Base-by-base conservation (phyloP, 106 monocot genomes). In the Ottelia alismoides region DNA sequence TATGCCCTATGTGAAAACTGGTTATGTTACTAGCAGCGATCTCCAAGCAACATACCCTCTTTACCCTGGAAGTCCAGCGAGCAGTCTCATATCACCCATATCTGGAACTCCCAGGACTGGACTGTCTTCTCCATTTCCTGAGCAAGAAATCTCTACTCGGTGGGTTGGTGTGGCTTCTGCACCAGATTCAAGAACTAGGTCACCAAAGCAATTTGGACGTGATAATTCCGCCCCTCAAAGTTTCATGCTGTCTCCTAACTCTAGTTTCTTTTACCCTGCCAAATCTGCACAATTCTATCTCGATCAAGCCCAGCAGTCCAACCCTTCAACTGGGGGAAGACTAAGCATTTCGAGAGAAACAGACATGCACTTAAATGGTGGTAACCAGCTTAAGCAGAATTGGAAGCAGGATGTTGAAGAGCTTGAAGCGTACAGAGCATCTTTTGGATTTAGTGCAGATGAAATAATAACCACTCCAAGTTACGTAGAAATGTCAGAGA, bases 401-500 rank as follows among this genome's bases (percentile, higher is more conserved):
- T 72, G 70, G 53, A 93, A 78, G 32, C 92, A 83, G 58, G 92
- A 93, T 31, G 67, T 60, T 17, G 93, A 93, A 56, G 92, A 93
- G 57, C 67, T 80, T 58, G 92, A 93, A 77, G 92, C 92, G 31
- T 93, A 93, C 62, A 83, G 92, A 73, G 92, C 92, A 30, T 93
- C 92, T 31, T 93, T 93, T 70, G 92, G 92, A 18, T 93, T 93
- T 53, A 94, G 93, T 60, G 93, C 87, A 6, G 88, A 94, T 71
- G 87, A 94, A 71, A 72, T 94, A 28, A 65, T 81, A 3, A 66
- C 75, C 27, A 73, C 75, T 12, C 83, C 74, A 55, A 70, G 65
- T 53, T 87, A 87, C 61, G 78, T 80, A 20, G 80, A 76, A 57
- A 68, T 78, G 58, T 67, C 88, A 44, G 88, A 94, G 57, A 57